These are phyloP conservation scores for Phytophthora fragariaefolia DNA, from an alignment of 352 stramenopile species.

Conservation along the genomic window DNA sequence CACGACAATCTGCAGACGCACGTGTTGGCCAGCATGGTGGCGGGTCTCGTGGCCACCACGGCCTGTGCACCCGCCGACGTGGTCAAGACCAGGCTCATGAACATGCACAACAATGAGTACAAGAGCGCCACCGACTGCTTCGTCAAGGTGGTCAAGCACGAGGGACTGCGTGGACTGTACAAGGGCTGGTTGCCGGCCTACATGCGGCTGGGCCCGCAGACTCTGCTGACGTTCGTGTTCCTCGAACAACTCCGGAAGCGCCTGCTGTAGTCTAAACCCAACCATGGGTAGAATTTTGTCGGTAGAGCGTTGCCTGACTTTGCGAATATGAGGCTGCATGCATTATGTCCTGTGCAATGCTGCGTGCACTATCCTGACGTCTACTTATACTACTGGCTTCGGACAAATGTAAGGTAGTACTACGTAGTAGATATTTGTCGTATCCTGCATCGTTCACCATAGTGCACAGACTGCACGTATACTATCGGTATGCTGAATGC, in stretches of 20 bases:
- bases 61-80: constrained; percentile 82
- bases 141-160: constrained; percentile 76
- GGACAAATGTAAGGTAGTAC: too few relatives aligned
- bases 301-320: too few relatives aligned
- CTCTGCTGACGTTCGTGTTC: constrained; percentile 88
- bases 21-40: constrained; percentile 77
- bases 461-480: too few relatives aligned
- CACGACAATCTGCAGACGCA: constrained; percentile 79
- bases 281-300: background rate
- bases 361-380: too few relatives aligned
- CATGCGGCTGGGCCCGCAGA: constrained; percentile 85
- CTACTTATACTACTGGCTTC: too few relatives aligned
- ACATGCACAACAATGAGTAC: constrained; percentile 85
- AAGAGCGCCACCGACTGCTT: constrained; percentile 84
- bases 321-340: too few relatives aligned
- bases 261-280: constrained; percentile 50
- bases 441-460: too few relatives aligned
- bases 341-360: too few relatives aligned
- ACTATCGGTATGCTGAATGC: too few relatives aligned
- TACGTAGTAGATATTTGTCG: too few relatives aligned
- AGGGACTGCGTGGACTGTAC: constrained; percentile 80
- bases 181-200: constrained; percentile 87
- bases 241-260: constrained; percentile 80
- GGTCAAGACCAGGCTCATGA: constrained; percentile 87
- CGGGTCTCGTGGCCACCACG: constrained; percentile 79